phyloP scores from a whole-genome alignment of 2,329 filamentous ascomycete genomes.

The Zymoseptoria tritici region DNA sequence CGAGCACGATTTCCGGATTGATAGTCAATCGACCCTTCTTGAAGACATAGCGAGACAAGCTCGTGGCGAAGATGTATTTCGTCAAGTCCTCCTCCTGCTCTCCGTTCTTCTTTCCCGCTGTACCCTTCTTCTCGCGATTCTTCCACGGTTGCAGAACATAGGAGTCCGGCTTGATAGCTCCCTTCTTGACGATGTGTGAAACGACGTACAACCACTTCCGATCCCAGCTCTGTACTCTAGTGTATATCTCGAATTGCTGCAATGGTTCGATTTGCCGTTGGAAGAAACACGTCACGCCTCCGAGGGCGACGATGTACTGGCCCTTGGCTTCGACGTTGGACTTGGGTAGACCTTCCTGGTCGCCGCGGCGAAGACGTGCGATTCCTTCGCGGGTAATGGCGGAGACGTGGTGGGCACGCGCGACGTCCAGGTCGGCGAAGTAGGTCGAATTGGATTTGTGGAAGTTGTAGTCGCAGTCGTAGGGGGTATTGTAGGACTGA shows the following conservation, averaged over 20 bases:
- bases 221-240: conserved; percentile 42
- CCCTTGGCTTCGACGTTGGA: conserved; percentile 24
- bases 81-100: conserved; percentile 30
- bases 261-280: conserved; percentile 41
- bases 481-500: conserved; percentile 57
- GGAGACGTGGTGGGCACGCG: conserved; percentile 71
- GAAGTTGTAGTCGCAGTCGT: conserved; percentile 80
- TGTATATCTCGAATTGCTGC: conserved; percentile 42
- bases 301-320: conserved; percentile 37
- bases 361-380: conserved; percentile 29
- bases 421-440: conserved; percentile 77
- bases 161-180: conserved; percentile 33
- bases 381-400: conserved; percentile 41
- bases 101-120: conserved; percentile 13
- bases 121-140: conserved; percentile 18
- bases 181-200: conserved; percentile 41
- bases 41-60: conserved; percentile 44
- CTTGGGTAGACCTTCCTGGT: conserved; percentile 28
- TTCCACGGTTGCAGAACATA: conserved; percentile 43
- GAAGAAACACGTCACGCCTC: conserved; percentile 42
- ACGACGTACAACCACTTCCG: conserved; percentile 46
- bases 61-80: conserved; percentile 43
- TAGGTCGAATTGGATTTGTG: conserved; percentile 82
- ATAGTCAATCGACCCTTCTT: conserved; percentile 64
- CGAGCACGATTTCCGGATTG: conserved; percentile 68